phyloP scores from a whole-genome alignment of 768 basidiomycete species.

The Pulveroboletus ravenelii region DNA sequence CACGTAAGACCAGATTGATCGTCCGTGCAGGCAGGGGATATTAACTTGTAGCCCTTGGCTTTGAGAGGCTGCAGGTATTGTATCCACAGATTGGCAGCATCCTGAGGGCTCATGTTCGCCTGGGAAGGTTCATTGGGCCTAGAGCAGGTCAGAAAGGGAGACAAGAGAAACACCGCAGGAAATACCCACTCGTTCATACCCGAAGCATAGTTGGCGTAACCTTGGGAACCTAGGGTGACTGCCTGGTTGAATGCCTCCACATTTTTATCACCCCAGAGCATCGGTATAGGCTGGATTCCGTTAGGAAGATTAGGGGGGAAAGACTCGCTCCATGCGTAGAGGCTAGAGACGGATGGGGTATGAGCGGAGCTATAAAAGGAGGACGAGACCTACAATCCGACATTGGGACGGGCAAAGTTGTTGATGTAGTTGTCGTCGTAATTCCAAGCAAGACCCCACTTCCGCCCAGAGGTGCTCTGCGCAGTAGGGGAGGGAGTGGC shows the following conservation, averaged over 20 bases:
- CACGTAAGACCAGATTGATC: constrained; percentile 55
- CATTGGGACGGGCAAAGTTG: constrained; percentile 42
- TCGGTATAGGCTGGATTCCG: constrained; percentile 51
- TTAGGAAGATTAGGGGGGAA: constrained; percentile 31
- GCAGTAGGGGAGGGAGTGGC: constrained; percentile 18
- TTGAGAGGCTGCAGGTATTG: constrained; percentile 57
- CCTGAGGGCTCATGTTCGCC: constrained; percentile 50
- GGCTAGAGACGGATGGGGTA: constrained; percentile 19
- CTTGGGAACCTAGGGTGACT: constrained; percentile 32
- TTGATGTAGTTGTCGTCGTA: constrained; percentile 36
- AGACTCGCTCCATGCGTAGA: constrained; percentile 64
- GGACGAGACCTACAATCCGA: constrained; percentile 36
- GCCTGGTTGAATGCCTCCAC: constrained; percentile 38
- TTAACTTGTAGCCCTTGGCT: constrained; percentile 49
- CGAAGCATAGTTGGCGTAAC: constrained; percentile 48
- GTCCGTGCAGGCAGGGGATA: constrained; percentile 67
- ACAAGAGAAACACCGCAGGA: neutral
- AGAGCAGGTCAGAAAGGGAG: neutral
- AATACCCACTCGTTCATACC: constrained; percentile 71
- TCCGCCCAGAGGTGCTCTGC: neutral
- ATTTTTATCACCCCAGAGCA: constrained; percentile 64
- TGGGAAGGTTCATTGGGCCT: constrained; percentile 70
- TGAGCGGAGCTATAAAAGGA: neutral
- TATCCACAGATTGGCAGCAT: constrained; percentile 54
- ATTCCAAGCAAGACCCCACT: neutral